Conservation (phyloP, 805 yeast species). For the Candida pini region DNA sequence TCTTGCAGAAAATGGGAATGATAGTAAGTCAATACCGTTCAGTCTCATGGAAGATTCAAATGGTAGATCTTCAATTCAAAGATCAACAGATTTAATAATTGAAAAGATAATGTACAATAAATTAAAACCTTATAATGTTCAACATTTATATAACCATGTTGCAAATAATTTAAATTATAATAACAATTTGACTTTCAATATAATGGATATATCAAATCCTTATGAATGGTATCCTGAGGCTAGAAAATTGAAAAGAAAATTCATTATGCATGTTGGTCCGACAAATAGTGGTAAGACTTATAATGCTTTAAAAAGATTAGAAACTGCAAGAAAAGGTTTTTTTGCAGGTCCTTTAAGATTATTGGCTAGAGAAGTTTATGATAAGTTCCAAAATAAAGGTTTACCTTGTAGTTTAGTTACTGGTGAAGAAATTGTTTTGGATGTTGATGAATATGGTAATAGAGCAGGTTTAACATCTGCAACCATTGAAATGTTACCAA, state of each 20-base stretch:
- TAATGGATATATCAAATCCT: constrained; percentile 50
- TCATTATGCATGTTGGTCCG: constrained; percentile 95
- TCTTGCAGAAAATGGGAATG: constrained; percentile 7
- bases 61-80: constrained; percentile 6
- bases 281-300: constrained; percentile 96
- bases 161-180: constrained; percentile 29
- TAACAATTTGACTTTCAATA: constrained; percentile 28
- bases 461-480: constrained; percentile 77
- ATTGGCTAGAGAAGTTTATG: constrained; percentile 87
- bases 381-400: constrained; percentile 62
- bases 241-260: constrained; percentile 66
- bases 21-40: constrained; percentile 9
- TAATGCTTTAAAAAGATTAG: constrained; percentile 66
- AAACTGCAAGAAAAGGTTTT: constrained; percentile 65
- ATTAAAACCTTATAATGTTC: constrained; percentile 26
- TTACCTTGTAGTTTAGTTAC: constrained; percentile 79
- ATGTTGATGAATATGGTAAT: constrained; percentile 62
- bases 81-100: constrained; percentile 18
- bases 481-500: constrained; percentile 90
- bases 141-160: constrained; percentile 22
- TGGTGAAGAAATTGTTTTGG: constrained; percentile 88
- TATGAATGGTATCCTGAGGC: constrained; percentile 84
- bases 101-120: constrained; percentile 25
- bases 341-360: constrained; percentile 93
- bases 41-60: constrained; percentile 1